Evolutionary conservation across 1,284 basidiomycete species (phyloP), one percentile per base, ranked within the genome.

Genomic region (Clitocybe nebularis): DNA sequence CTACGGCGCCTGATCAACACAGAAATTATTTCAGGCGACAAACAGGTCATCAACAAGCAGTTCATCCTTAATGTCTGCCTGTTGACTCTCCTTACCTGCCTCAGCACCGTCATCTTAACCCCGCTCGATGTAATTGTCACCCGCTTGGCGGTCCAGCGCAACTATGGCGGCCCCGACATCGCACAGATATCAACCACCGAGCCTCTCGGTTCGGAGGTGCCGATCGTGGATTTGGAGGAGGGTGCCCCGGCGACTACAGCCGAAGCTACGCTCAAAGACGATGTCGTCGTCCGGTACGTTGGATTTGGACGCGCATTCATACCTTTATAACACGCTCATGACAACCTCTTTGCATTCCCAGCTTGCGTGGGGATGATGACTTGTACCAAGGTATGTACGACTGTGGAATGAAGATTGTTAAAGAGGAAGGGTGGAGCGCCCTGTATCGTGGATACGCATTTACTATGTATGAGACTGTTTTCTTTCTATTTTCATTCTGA

Each of bases 401-500:
- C 26, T 61, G 57, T 21, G 44, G 48, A 40, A 45, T 40, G 19
- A 54, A 48, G 33, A 58, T 58, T 17, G 32, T 53, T 3, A 36
- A 53, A 16, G 60, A 61, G 34, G 59, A 61, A 41, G 58, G 58
- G 0, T 59, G 55, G 54, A 33, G 34, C 14, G 49, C 50, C 9
- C 37, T 61, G 6, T 54, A 57, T 32, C 52, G 53, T 8, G 49
- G 51, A 24, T 59, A 51, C 50, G 49, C 49, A 19, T 14, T 56
- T 5, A 56, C 50, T 13, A 50, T 52, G 21, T 21, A 55, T 4
- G 53, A 52, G 22, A 46, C 25, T n/a, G n/a, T n/a, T n/a, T n/a
- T n/a, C n/a, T n/a, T n/a, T n/a, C n/a, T n/a, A 17, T n/a, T 28
- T 28, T 28, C 25, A 28, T 28, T 28, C 25, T 53, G 8, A n/a